Evolutionary conservation across 1,284 basidiomycete species (phyloP), one percentile per base, ranked within the genome.

Genomic region (Papiliotrema nemorosa): DNA sequence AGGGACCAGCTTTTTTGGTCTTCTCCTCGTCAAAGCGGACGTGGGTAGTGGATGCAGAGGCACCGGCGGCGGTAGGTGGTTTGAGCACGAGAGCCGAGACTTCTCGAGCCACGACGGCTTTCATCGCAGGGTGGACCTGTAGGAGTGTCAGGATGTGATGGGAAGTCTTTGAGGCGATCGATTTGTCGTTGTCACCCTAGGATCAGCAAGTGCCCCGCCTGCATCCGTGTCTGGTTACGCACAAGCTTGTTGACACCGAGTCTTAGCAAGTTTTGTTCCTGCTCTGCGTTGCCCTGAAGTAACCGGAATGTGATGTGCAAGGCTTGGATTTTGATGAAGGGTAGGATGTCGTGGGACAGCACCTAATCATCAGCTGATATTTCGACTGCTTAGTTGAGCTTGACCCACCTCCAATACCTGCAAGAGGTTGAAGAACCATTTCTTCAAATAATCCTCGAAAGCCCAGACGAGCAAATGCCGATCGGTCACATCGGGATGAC

Each of bases 381-480:
- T 34, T 0, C 5, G 22, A 38, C 41, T 27, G 7, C 1, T 12
- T 5, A 5, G 24, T 36, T 18, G 5, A 29, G 3, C 14, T 9
- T 13, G 22, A 58, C 69, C 46, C 36, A 87, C 87, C 82, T 98
- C 94, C 35, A 98, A 82, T 36, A 89, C 82, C 69, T 96, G 88
- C 7, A 99, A 81, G 40, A 97, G 78, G 16, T 85, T 85, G 76
- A 96, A 97, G 78, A 96, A 97, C 74, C 87, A 97, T 63, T 91
- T 92, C 76, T 99, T 99, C 50, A 97, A 76, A 85, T 90, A 93
- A 66, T 98, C 93, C 70, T 99, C 96, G 70, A 94, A 98, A 55
- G 87, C 86, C 85, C 87, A 98, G 3, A 88, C 58, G 10, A 92
- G 66, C 0, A 97, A 75, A 69, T 90, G 84, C 40, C 83, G 78